Evolutionary conservation across 495 filamentous ascomycete species (phyloP), one percentile per base, ranked within the genome.

Genomic region (Hypomontagnella submonticulosa): DNA sequence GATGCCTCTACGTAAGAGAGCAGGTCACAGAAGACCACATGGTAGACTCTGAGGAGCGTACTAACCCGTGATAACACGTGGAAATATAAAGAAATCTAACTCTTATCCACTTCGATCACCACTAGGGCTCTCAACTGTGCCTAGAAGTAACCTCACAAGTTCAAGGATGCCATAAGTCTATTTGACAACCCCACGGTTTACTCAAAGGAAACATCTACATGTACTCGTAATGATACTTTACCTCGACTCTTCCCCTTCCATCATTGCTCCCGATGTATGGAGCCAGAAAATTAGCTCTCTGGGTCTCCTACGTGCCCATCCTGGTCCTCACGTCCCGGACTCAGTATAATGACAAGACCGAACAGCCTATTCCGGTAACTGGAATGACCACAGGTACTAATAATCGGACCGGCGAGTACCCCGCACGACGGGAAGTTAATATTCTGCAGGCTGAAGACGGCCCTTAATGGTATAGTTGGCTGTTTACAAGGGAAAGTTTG

Each of bases 361-460:
- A 46, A 36, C 47, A 51, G 16, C 69, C 68, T 41, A 67, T 78
- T 19, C 70, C 73, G 7, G 71, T 81, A 4, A 61, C 69, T 16
- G 77, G 79, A 19, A 67, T 75, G 60, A 66, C 69, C 23, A 73
- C 74, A 9, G 77, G 79, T 4, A 71, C 79, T 50, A 69, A 77
- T 48, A 53, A 61, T 6, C 63, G 30, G 8, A 79, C 76, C 12
- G 77, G 75, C 1, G 57, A 74, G 42, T 44, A 59, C 16, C 77
- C 79, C 13, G 43, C 66, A 27, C 75, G 78, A 42, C 69, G 70
- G 57, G 76, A 79, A 48, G 73, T 81, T n/a, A 76, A 77, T 43
- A 53, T 58, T 4, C 63, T 80, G 13, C 75, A 69, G 41, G 48
- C 67, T n/a, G 57, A 75, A 52, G 67, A 70, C 37, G 77, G 76